Base-by-base conservation (phyloP, 2,329 filamentous ascomycete genomes). In the Aurifilum marmelostoma region DNA sequence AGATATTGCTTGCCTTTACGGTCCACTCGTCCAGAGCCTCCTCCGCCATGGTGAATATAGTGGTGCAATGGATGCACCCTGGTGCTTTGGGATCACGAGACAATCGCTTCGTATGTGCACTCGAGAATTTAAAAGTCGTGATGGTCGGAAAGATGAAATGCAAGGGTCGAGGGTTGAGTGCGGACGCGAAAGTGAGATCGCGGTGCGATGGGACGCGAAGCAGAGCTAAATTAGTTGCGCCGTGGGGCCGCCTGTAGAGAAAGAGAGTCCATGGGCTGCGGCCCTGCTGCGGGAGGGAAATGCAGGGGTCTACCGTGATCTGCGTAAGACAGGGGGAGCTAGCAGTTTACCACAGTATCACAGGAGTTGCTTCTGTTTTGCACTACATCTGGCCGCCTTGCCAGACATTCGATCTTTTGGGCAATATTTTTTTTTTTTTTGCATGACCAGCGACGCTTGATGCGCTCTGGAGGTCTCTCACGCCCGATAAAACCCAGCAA, bases 1-100 rank as follows among this genome's bases (percentile, higher is more conserved):
- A 77, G 68, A 88, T 88, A 74, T 91, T 85, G 73, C 87, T 91
- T 76, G 88, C 83, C 74, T 86, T 82, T 69, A 81, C 80, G 65
- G 87, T 84, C 89, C 67, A 72, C 60, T 66, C 64, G 54, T 71
- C 70, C 56, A 67, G 29, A 54, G 60, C 54, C 41, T 67, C 68
- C 16, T 69, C 66, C 21, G 66, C 67, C 66, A 59, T 71, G 41
- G 9, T 61, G 65, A 14, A 39, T 52, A 50, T n/a, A 39, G 7
- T n/a, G 34, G 3, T 34, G 14, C 7, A 8, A 27, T 41, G 21
- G 24, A n/a, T 62, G 59, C 34, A 39, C n/a, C 14, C 12, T 27
- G 4, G 12, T 62, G 3, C 11, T 12, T 39, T 18, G 9, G 39
- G 18, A 18, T 39, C 34, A n/a, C 3, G n/a, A 6, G 5, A 16